Conservation (phyloP, 768 basidiomycete genomes). For the Sarcomyxa edulis region DNA sequence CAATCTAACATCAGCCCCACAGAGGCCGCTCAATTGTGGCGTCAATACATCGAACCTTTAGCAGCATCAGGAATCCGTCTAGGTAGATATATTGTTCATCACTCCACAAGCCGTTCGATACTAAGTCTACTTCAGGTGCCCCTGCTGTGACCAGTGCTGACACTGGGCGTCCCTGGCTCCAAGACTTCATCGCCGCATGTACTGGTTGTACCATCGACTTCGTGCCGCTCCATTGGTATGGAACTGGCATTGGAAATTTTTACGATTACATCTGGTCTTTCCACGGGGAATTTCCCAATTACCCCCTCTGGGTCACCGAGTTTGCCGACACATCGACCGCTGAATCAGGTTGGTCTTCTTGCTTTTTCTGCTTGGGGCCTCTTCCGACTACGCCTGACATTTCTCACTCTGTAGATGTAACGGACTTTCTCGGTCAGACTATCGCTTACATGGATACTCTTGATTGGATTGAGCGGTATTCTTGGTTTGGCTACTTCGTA, state of each 20-base stretch:
- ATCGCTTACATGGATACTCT: conserved; percentile 35
- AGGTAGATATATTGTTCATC: too few species aligned
- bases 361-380: neutral
- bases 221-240: conserved; percentile 30
- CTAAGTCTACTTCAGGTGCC: too few species aligned
- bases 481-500: conserved; percentile 40
- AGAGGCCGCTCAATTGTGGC: conserved; percentile 26
- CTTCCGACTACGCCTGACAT: too few species aligned
- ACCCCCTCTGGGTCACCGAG: conserved; percentile 32
- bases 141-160: conserved; percentile 29
- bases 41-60: conserved; percentile 30
- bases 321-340: conserved; percentile 15
- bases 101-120: too few species aligned
- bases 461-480: conserved; percentile 38
- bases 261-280: conserved; percentile 27
- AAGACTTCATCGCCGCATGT: conserved; percentile 27
- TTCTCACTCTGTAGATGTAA: conserved; percentile 18
- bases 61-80: conserved; percentile 22
- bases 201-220: conserved; percentile 30
- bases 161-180: conserved; percentile 26
- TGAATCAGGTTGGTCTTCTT: neutral
- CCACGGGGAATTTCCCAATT: conserved; percentile 24
- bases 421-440: conserved; percentile 36
- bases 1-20: conserved; percentile 27
- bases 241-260: conserved; percentile 13